Evolutionary conservation across 2,329 filamentous ascomycete species (phyloP).

Genomic region (Fusarium sp.): DNA sequence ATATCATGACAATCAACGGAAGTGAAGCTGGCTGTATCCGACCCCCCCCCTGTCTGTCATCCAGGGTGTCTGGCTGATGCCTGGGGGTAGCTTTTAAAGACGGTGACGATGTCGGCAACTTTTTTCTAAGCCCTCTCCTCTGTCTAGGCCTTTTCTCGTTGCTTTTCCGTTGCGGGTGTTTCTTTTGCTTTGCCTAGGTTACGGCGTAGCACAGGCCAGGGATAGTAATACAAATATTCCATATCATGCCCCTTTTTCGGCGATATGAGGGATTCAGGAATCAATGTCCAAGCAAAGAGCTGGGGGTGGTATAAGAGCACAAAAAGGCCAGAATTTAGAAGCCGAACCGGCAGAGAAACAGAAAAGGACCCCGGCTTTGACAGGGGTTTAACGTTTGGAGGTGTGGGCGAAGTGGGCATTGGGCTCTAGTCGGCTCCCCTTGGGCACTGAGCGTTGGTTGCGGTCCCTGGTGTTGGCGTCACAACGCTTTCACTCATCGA

Average conservation of each 20-base stretch:
- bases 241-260: constrained; percentile 21
- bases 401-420: constrained; percentile 42
- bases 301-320: constrained; percentile 15
- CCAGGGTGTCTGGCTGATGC: constrained; percentile 20
- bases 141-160: constrained; percentile 9
- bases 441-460: constrained; percentile 33
- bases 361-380: constrained; percentile 12
- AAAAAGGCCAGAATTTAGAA: constrained; percentile 16
- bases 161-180: constrained; percentile 21
- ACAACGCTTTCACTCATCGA: constrained; percentile 37
- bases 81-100: constrained; percentile 22
- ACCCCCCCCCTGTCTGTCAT: constrained; percentile 32
- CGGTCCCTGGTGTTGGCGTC: constrained; percentile 36
- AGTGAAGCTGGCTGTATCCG: constrained; percentile 30
- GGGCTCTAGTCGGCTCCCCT: constrained; percentile 34
- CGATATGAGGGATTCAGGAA: constrained; percentile 28
- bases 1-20: constrained; percentile 29
- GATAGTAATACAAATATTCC: constrained; percentile 2
- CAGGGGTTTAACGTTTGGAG: constrained; percentile 38
- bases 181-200: constrained; percentile 9
- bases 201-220: constrained; percentile 25
- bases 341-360: constrained; percentile 32
- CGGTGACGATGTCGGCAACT: constrained; percentile 16
- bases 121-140: constrained; percentile 1
- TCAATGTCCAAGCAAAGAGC: constrained; percentile 24